Evolutionary conservation across 2,329 filamentous ascomycete genomes (phyloP).

Genomic region (Ophiostoma quercus): DNA sequence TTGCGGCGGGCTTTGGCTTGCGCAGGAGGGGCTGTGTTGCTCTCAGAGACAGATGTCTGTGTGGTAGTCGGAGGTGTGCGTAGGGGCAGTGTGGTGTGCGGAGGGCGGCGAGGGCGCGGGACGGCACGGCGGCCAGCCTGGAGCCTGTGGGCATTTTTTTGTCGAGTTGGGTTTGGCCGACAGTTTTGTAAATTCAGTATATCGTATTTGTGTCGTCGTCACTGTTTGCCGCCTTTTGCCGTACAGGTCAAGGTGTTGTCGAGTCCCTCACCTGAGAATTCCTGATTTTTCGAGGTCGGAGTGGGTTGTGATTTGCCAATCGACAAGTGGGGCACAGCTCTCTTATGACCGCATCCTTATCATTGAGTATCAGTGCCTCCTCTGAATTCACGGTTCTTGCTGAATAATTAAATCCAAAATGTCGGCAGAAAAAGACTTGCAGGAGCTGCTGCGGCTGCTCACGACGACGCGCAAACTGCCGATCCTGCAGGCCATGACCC

Average conservation of each 20-base stretch:
- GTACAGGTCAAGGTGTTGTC: too few relatives aligned
- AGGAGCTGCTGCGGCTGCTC: conserved; percentile 56
- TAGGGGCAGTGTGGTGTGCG: not conserved
- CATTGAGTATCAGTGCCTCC: too few relatives aligned
- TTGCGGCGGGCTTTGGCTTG: not conserved
- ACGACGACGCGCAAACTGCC: conserved; percentile 52
- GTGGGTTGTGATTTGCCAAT: too few relatives aligned
- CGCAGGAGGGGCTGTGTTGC: not conserved
- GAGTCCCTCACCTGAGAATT: too few relatives aligned
- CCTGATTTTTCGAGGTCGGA: too few relatives aligned
- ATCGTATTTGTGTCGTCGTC: too few relatives aligned
- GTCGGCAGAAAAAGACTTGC: conserved; percentile 50
- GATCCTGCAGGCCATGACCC: conserved; percentile 55
- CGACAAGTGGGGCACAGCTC: too few relatives aligned
- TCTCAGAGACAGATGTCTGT: not conserved
- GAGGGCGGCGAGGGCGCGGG: not conserved
- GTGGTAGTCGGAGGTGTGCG: not conserved
- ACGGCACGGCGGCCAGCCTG: not conserved
- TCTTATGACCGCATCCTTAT: too few relatives aligned
- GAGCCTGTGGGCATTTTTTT: not conserved
- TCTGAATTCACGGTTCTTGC: too few relatives aligned
- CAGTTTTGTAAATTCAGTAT: too few relatives aligned
- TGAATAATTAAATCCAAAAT: not conserved
- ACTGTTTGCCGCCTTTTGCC: too few relatives aligned
- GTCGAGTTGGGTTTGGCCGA: too few relatives aligned